These are phyloP conservation scores for Mycena citricolor DNA, from an alignment of 1,284 basidiomycete species.

Conservation along the genomic window DNA sequence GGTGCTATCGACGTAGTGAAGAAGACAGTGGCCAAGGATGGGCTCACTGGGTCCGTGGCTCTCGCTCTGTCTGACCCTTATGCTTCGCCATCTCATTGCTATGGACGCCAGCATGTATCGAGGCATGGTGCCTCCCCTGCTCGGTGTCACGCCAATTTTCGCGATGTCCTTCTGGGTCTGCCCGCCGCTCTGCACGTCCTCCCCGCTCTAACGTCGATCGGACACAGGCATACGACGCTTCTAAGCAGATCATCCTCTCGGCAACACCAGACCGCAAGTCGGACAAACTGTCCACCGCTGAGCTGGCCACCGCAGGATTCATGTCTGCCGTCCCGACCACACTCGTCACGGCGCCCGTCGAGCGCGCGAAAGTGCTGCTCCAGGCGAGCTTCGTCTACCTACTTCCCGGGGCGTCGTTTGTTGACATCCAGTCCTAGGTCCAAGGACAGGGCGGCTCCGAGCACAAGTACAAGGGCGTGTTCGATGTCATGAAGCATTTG, in stretches of 20 bases:
- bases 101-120: conserved; percentile 81
- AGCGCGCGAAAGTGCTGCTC: conserved; percentile 95
- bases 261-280: conserved; percentile 69
- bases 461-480: conserved; percentile 85
- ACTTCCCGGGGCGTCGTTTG: background rate
- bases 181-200: conserved; percentile 15
- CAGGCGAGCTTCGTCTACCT: conserved; percentile 53
- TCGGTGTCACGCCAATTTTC: conserved; percentile 98
- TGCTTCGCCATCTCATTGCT: background rate
- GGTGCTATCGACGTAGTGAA: conserved; percentile 93
- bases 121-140: conserved; percentile 93
- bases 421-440: too few species aligned
- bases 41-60: conserved; percentile 73
- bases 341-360: conserved; percentile 90
- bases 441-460: conserved; percentile 82
- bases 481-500: conserved; percentile 88
- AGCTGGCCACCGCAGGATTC: conserved; percentile 93
- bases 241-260: conserved; percentile 84
- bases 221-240: conserved; percentile 86
- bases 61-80: background rate
- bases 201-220: conserved; percentile 4
- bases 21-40: conserved; percentile 89
- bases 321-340: conserved; percentile 94
- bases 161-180: conserved; percentile 97
- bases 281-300: conserved; percentile 68